A percentile compares a stretch with the other conserved stretches of the same genome.
Evolutionary conservation across 2,329 filamentous ascomycete genomes (phyloP).

Genomic region (Stemphylium beticola): DNA sequence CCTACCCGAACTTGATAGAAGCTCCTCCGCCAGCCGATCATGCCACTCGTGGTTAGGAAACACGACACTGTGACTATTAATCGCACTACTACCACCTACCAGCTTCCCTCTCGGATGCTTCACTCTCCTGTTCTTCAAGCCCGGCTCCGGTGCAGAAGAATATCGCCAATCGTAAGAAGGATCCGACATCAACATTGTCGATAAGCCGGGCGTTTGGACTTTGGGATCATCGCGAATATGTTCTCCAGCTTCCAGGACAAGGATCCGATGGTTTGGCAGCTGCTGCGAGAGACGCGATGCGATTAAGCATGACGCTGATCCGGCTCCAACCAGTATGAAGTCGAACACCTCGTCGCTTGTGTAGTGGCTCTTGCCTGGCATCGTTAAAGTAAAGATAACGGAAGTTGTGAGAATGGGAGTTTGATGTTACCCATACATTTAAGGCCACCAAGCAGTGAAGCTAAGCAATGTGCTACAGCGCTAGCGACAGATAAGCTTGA

Average conservation of each 20-base stretch:
- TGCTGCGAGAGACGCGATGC: constrained; percentile 25
- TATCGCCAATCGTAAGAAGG: constrained; percentile 22
- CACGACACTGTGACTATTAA: constrained; percentile 29
- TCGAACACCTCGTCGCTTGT: constrained; percentile 13
- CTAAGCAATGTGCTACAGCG: not conserved
- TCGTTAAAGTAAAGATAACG: not conserved
- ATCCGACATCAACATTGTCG: constrained; percentile 11
- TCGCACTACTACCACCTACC: constrained; percentile 27
- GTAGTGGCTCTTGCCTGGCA: not conserved
- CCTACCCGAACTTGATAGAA: constrained; percentile 15
- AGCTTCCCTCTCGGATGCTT: constrained; percentile 27
- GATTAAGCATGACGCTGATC: constrained; percentile 26
- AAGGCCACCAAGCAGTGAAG: not conserved
- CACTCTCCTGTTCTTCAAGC: constrained; percentile 17
- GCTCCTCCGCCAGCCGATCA: constrained; percentile 19
- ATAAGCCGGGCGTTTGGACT: constrained; percentile 21
- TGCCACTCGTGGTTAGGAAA: constrained; percentile 28
- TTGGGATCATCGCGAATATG: constrained; percentile 23
- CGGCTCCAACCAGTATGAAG: constrained; percentile 23
- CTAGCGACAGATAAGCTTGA: not conserved
- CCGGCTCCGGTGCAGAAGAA: constrained; percentile 15
- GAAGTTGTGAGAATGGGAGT: not conserved
- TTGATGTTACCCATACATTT: not conserved
- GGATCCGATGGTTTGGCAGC: constrained; percentile 15
- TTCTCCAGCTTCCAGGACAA: constrained; percentile 26